These are phyloP conservation scores for Psilocybe tampanensis DNA, from an alignment of 768 basidiomycete genomes.

Conservation along the genomic window DNA sequence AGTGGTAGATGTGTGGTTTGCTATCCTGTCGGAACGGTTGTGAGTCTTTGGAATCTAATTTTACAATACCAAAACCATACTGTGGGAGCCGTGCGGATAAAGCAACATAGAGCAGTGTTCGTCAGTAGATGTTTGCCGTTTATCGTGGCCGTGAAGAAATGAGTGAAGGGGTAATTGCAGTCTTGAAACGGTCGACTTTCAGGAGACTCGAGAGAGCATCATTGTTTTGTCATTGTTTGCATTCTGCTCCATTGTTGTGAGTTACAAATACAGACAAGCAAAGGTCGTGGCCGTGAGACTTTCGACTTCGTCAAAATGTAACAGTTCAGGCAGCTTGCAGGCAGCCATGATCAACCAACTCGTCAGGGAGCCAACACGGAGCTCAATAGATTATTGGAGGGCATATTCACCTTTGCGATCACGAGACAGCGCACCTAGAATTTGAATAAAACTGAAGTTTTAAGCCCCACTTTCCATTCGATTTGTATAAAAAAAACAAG, in stretches of 20 bases:
- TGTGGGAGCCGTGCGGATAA: neutral
- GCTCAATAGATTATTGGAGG: too few relatives aligned
- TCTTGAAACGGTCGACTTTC: too few relatives aligned
- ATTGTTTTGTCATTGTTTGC: neutral
- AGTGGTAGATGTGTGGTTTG: neutral
- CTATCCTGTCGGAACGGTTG: neutral
- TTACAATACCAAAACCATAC: neutral
- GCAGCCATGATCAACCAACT: too few relatives aligned
- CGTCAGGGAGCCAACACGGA: too few relatives aligned
- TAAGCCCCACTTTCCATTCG: too few relatives aligned
- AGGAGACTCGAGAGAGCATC: neutral
- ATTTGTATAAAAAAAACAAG: too few relatives aligned
- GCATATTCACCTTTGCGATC: too few relatives aligned
- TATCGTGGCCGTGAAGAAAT: too few relatives aligned
- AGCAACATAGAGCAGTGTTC: slow-evolving; percentile 3
- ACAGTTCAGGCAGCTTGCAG: too few relatives aligned
- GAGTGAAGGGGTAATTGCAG: neutral
- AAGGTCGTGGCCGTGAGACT: neutral
- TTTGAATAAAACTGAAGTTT: too few relatives aligned
- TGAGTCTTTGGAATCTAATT: neutral
- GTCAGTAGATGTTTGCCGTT: neutral
- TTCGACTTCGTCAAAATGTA: too few relatives aligned
- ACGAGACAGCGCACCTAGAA: too few relatives aligned
- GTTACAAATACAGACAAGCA: neutral
- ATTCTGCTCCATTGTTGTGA: neutral